These are phyloP conservation scores for Acanthamoeba polyphaga DNA, from an alignment of 208 protist genomes.

Conservation along the genomic window DNA sequence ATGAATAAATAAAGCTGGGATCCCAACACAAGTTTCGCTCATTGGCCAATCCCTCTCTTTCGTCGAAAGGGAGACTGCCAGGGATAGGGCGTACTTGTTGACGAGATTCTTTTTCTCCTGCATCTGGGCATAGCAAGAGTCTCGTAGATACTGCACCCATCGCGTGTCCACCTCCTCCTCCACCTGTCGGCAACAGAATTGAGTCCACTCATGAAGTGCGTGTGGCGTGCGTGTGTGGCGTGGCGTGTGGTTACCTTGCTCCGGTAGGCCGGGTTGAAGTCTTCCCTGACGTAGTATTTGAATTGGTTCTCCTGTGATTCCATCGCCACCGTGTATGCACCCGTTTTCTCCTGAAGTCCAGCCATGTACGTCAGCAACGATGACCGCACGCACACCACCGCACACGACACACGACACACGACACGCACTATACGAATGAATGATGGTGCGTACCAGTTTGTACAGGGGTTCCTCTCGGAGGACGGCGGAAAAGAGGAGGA, in stretches of 20 bases:
- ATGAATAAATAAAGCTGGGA: neutral
- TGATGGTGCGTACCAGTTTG: slow-evolving; percentile 10
- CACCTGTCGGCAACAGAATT: neutral
- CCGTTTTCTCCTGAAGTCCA: neutral
- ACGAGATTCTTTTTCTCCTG: neutral
- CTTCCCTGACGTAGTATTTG: slow-evolving; percentile 5
- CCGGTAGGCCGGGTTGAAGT: slow-evolving; percentile 40
- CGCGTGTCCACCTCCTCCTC: slow-evolving; percentile 46
- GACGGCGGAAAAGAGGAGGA: slow-evolving; percentile 32
- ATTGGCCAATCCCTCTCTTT: too few relatives aligned
- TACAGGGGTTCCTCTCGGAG: slow-evolving; percentile 34
- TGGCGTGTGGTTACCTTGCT: neutral
- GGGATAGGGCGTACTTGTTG: neutral
- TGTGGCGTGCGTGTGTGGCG: neutral
- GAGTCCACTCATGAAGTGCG: too few relatives aligned
- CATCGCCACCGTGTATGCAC: neutral
- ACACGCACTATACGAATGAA: neutral
- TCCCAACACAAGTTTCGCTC: too few relatives aligned
- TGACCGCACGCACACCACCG: neutral
- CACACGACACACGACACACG: too few relatives aligned
- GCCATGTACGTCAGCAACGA: neutral
- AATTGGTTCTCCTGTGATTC: neutral
- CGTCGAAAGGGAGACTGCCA: too few relatives aligned
- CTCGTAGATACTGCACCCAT: slow-evolving; percentile 30
- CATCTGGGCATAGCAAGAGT: slow-evolving; percentile 22